Conservation (phyloP, 1,284 basidiomycete genomes). For the Malassezia pachydermatis region DNA sequence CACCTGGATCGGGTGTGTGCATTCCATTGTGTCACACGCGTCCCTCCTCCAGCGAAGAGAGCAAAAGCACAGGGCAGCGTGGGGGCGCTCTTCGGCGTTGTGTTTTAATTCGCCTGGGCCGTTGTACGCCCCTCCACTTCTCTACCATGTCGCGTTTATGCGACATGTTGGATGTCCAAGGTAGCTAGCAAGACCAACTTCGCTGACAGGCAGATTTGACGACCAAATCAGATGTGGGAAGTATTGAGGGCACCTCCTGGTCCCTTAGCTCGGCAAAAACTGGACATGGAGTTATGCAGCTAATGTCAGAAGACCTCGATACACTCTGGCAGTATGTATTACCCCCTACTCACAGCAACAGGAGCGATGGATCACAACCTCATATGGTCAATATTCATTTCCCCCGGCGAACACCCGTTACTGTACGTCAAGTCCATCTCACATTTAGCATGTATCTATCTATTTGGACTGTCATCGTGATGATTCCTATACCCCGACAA, state of each 20-base stretch:
- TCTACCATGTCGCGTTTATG: constrained; percentile 5
- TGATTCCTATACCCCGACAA: constrained; percentile 93
- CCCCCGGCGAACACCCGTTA: constrained; percentile 74
- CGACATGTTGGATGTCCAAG: constrained; percentile 12
- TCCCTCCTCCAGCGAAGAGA: not conserved
- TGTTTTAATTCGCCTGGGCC: not conserved
- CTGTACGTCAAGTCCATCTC: constrained; percentile 54
- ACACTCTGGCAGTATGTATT: constrained; percentile 92
- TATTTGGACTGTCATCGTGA: constrained; percentile 76
- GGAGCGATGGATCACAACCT: constrained; percentile 92
- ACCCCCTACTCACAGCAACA: constrained; percentile 51
- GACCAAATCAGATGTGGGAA: constrained; percentile 39
- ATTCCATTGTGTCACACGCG: constrained; percentile 45
- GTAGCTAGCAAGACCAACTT: constrained; percentile 1
- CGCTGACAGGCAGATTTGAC: constrained; percentile 24
- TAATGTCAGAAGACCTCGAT: constrained; percentile 74
- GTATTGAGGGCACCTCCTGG: constrained; percentile 62
- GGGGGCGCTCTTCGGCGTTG: too few relatives aligned
- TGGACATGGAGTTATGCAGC: constrained; percentile 84
- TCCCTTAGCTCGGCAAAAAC: constrained; percentile 95
- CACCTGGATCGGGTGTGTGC: constrained; percentile 84
- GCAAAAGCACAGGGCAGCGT: too few relatives aligned
- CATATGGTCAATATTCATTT: constrained; percentile 93
- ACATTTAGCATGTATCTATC: constrained; percentile 71
- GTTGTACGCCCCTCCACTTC: constrained; percentile 1